Evolutionary conservation across 306 rosid species (phyloP), one percentile per base, ranked within the genome.

Genomic region (Citrullus amarus): DNA sequence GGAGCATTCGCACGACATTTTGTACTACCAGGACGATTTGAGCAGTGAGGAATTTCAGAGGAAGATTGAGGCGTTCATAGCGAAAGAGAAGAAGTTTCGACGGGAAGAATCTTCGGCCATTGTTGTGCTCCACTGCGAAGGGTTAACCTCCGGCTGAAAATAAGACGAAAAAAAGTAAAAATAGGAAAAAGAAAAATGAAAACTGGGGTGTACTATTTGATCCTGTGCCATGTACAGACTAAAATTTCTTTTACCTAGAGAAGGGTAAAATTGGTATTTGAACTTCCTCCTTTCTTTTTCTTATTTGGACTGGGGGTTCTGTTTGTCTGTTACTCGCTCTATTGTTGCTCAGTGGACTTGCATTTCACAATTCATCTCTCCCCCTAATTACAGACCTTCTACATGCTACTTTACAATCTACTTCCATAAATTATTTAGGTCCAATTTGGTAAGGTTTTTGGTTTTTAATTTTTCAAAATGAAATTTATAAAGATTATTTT

Each of bases 21-120:
- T 9, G 44, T 63, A 44, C 70, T 79, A 83, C 12, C 81, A 84
- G 51, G 93, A 93, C 58, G 81, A 86, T 32, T 66, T 93, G 84
- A 93, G 94, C 41, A 86, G 82, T 63, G 98, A 91, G 81, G 98
- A 93, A 85, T 93, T 91, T 80, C 90, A 84, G 83, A 88, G 88
- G 44, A 80, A 86, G 14, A 85, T 93, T 28, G 98, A 93, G 54
- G 96, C 81, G 16, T 93, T 93, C 85, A 93, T 91, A 4, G 96
- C 91, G 18, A 90, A 79, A 59, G 93, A 91, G 88, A 82, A 78
- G 90, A 91, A 80, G 88, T 83, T 89, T 62, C 92, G 90, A 13
- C 81, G 86, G 32, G 84, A 89, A 62, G 97, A 93, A 61, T 85
- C 86, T 17, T 8, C 79, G 13, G 80, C 85, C 36, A 79, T 88